These are phyloP conservation scores for Tuber borchii DNA, from an alignment of 495 filamentous ascomycete species.

Conservation along the genomic window DNA sequence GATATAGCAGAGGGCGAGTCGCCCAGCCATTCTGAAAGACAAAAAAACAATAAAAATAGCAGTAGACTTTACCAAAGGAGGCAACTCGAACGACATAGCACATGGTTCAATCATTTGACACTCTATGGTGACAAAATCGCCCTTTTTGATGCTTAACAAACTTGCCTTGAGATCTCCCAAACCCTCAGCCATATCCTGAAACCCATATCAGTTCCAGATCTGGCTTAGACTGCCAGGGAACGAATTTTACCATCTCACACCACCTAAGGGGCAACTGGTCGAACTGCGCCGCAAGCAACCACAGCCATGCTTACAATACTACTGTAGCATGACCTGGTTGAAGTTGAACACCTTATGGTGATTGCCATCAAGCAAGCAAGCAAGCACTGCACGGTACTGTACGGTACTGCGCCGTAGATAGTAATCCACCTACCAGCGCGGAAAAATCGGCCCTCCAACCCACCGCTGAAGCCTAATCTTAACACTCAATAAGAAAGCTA, in stretches of 20 bases:
- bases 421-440: neutral
- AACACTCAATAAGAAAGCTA: neutral
- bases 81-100: neutral
- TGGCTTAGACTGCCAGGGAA: neutral
- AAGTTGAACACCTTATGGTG: neutral
- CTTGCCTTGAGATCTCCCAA: neutral
- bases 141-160: neutral
- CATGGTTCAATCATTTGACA: neutral
- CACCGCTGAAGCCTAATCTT: neutral
- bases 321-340: neutral
- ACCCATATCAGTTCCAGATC: neutral
- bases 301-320: neutral
- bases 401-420: neutral
- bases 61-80: neutral
- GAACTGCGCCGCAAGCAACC: neutral
- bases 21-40: neutral
- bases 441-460: neutral
- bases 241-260: neutral
- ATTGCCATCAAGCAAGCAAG: neutral
- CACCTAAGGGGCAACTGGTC: neutral
- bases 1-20: neutral
- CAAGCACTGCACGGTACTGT: neutral
- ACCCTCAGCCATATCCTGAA: neutral
- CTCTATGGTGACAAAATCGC: neutral
- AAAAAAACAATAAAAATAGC: neutral